Evolutionary conservation across 192 early-diverging fungal genomes (phyloP).

Genomic region (Obelidium mucronatum): DNA sequence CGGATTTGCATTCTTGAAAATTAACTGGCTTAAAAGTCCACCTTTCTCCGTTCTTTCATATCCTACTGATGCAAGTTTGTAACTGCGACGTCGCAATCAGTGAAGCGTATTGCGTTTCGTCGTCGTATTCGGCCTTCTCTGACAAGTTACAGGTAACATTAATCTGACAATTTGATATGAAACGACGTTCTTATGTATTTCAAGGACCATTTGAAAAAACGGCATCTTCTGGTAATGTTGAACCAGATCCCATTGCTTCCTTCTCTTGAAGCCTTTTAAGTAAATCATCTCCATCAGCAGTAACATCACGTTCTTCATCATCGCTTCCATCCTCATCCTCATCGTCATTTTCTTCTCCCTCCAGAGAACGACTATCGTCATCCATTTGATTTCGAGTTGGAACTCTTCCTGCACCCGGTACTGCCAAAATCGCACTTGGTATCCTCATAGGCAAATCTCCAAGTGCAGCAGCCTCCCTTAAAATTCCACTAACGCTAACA

Average conservation of each 20-base stretch:
- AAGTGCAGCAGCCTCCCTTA: background rate
- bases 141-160: background rate
- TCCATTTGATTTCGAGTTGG: too few species aligned
- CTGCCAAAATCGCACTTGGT: background rate
- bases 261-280: background rate
- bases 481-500: background rate
- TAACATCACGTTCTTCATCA: background rate
- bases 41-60: too few species aligned
- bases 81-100: background rate
- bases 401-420: background rate
- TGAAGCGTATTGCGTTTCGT: background rate
- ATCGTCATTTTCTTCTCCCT: background rate
- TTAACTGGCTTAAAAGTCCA: too few species aligned
- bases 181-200: background rate
- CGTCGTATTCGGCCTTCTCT: background rate
- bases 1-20: too few species aligned
- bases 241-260: background rate
- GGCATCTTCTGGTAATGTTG: background rate
- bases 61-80: too few species aligned
- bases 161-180: background rate
- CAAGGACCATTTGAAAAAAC: background rate
- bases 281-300: background rate
- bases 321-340: background rate
- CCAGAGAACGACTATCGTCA: too few species aligned
- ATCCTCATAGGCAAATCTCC: background rate